Base-by-base conservation (phyloP, 2,329 filamentous ascomycete genomes). In the Xylariales sp. region DNA sequence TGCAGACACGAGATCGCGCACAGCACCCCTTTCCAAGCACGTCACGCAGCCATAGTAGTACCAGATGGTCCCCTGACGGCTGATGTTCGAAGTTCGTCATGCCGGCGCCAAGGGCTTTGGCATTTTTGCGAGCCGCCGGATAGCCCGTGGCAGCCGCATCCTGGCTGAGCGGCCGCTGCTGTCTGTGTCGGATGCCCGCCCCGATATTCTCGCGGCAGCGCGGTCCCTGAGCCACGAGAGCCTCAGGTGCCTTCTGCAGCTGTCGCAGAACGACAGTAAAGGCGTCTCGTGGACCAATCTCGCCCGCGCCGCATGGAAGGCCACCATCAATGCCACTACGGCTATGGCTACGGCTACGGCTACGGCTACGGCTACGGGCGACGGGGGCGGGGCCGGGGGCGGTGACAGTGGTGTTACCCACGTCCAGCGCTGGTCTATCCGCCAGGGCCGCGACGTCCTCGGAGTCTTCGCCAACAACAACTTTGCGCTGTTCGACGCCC, bases 121-220 rank as follows among this genome's bases (percentile, higher is more conserved):
- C 8, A 47, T 53, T 42, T 53, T 54, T 31, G 50, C 51, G 18
- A 44, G 38, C 19, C 25, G 17, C 3, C 38, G 38, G 19, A 53
- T 53, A 13, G 38, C 50, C 1, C 44, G 47, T 13, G 50, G 51
- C 13, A 53, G 44, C 13, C 43, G 51, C 8, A 50, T 54, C 16
- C 47, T 54, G 37, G 51, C 49, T 8, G 51, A 54, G 40, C 41
- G 40, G 3, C 48, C 50, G 3, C 44, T 53, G n/a, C 43, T 54
- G 18, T 40, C 47, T 8, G 42, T 53, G 29, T 42, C 29, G 3
- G 32, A 39, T n/a, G 33, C 41, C 14, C 43, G 51, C 27, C 33
- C 38, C 14, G 34, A 43, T 24, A 41, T 54, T 28, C 48, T 48
- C 34, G 17, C 39, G 5, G 33, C 40, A 4, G 40, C 42, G 12